Base-by-base conservation (phyloP, 129 eudicot species). In the Pittosporum tobira region DNA sequence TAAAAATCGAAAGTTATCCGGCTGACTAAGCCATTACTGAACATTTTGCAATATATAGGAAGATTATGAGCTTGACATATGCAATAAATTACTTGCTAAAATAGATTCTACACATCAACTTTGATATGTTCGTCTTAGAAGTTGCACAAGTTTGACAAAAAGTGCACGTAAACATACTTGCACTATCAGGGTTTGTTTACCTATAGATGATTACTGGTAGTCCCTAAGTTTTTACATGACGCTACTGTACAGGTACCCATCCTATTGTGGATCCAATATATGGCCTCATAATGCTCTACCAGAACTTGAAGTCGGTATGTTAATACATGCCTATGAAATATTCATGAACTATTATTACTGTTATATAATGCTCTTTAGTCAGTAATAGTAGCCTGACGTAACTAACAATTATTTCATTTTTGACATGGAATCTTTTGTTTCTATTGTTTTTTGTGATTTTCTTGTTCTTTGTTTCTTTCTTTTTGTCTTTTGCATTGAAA, bases 181-280 rank as follows among this genome's bases (percentile, higher is more conserved):
- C 57, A 1, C 57, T 11, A 10, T 24, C 29, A 21, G 26, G 10
- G 11, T 34, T 34, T 34, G 40, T 29, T 15, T 18, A 13, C 15
- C 20, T 52, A 18, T 13, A 50, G 29, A 30, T 64, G 26, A 29
- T 37, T 34, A 45, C 44, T 18, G 37, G 28, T 23, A 59, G 54
- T 48, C 37, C 30, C 47, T 47, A 59, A 57, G 18, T 38, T 51
- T 51, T 27, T 27, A n/a, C 20, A 5, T 25, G 56, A 10, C 10
- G 16, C 27, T 76, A 57, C 5, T 40, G 24, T 28, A n/a, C 53
- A 90, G 95, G 85, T 90, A 91, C 64, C 95, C 98, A 71, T 83
- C 94, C 51, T 91, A 91, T 60, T 91, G 98, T 81, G 98, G 95
- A 62, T 63, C 72, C 67, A 91, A 91, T 81, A 86, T 91, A 31